Evolutionary conservation across 192 early-diverging fungal species (phyloP).

Genomic region (Podila epigama): DNA sequence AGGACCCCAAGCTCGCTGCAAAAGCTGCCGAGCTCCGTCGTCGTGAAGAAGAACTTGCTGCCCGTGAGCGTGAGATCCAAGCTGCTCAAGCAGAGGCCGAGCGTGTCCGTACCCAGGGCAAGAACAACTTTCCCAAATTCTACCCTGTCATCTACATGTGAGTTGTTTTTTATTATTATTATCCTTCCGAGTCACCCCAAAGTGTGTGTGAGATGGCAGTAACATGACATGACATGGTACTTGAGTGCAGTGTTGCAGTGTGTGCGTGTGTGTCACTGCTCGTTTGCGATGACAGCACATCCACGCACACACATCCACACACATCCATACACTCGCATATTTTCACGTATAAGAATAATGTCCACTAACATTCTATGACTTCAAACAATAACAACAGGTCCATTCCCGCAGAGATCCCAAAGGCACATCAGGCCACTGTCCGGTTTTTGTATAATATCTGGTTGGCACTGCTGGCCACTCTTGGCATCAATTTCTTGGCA

Average conservation of each 20-base stretch:
- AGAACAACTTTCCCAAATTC: constrained; percentile 85
- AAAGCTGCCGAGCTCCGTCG: constrained; percentile 77
- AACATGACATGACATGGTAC: no score
- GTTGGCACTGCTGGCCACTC: constrained; percentile 73
- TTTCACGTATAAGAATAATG: background rate
- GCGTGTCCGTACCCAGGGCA: constrained; percentile 64
- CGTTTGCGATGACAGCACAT: background rate
- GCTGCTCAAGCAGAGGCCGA: constrained; percentile 69
- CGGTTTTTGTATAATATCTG: constrained; percentile 76
- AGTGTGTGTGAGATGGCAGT: no score
- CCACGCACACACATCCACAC: background rate
- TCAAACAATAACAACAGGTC: constrained; percentile 12
- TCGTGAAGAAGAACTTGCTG: constrained; percentile 79
- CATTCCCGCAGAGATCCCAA: constrained; percentile 77
- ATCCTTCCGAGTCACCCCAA: background rate
- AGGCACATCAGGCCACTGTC: constrained; percentile 66
- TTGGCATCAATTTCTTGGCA: constrained; percentile 81
- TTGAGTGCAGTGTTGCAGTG: no score
- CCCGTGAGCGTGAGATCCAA: constrained; percentile 73
- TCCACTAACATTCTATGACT: background rate
- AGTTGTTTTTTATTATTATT: background rate
- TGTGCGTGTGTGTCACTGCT: no score
- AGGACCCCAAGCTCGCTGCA: constrained; percentile 42
- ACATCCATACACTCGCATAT: background rate
- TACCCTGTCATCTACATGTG: constrained; percentile 85